Evolutionary conservation across 192 early-diverging fungal species (phyloP), one percentile per base, ranked within the genome.

Genomic region (Rhizophagus prolifer): DNA sequence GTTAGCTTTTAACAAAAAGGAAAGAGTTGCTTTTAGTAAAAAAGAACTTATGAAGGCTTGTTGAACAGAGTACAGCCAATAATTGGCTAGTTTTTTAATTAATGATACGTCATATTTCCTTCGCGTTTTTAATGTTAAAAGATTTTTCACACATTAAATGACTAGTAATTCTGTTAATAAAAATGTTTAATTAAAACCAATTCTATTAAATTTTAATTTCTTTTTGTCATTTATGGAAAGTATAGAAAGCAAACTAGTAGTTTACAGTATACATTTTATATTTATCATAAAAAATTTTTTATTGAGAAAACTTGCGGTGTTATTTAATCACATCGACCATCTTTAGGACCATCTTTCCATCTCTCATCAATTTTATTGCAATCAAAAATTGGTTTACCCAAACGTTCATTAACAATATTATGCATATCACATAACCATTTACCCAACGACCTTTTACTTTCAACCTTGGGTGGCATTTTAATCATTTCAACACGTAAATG

Each of bases 371-470:
- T 89, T 82, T 94, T 96, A 28, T 89, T 82, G 84, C 97, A 99
- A 83, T 99, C 96, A 88, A 99, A 99, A 54, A 84, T 81, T 3
- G 89, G 88, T 81, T 99, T 98, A 19, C 94, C 95, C 63, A 95
- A 82, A 77, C 92, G 85, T 67, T 87, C 89, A 80, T 99, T 99
- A 46, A 98, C 96, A 80, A 95, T 91, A 83, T 99, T 99, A 83
- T 99, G 97, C 70, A 94, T 88, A 64, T 91, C 85, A 84, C 97
- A 99, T 73, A 99, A 85, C 96, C 96, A 99, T 79, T 87, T 86
- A 62, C 87, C 85, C 38, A 99, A 87, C 8, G 80, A 85, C 61
- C 82, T 75, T 28, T 94, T 90, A 34, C 86, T 90, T 9, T 85
- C 86, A 7, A 98, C 93, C 16, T 87, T 77, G 0, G 96, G 95